phyloP scores from a whole-genome alignment of 768 basidiomycete species.

The Lactarius hengduanensis region DNA sequence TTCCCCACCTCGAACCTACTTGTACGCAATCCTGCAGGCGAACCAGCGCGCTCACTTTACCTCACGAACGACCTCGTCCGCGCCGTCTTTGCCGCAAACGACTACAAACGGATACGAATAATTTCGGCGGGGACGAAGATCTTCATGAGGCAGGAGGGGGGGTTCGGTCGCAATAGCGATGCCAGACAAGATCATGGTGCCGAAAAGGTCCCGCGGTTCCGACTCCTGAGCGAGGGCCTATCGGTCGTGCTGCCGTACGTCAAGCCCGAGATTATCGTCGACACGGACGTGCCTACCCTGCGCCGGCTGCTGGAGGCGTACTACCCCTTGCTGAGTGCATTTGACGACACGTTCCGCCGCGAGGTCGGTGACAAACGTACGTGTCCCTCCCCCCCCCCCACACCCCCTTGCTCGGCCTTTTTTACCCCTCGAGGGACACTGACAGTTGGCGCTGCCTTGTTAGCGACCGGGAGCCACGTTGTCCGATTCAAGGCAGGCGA shows the following conservation, averaged over 20 bases:
- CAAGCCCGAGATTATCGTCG: constrained; percentile 58
- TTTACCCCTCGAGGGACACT: not conserved
- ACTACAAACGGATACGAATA: constrained; percentile 80
- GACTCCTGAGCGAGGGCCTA: constrained; percentile 82
- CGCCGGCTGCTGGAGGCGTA: constrained; percentile 69
- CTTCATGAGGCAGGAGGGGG: constrained; percentile 84
- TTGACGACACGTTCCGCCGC: constrained; percentile 58
- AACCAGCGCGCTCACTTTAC: constrained; percentile 78
- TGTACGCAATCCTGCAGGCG: constrained; percentile 79
- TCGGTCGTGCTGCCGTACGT: constrained; percentile 82
- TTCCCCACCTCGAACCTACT: constrained; percentile 82
- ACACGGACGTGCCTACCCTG: constrained; percentile 54
- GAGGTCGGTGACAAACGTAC: constrained; percentile 54
- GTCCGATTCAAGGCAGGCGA: constrained; percentile 62
- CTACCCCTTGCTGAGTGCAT: constrained; percentile 72
- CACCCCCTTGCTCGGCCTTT: constrained; percentile 15
- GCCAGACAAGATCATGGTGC: not conserved
- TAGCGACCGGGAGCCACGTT: constrained; percentile 71
- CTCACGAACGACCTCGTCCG: constrained; percentile 84
- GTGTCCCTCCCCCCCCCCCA: constrained; percentile 30
- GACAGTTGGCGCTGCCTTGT: constrained; percentile 5
- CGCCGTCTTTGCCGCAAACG: constrained; percentile 74
- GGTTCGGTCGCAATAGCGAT: constrained; percentile 21
- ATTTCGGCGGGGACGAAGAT: constrained; percentile 94
- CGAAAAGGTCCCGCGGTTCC: constrained; percentile 49